A percentile compares a stretch with the other conserved stretches of the same genome.
Evolutionary conservation across 306 rosid species (phyloP).

Genomic region (Neltuma alba): DNA sequence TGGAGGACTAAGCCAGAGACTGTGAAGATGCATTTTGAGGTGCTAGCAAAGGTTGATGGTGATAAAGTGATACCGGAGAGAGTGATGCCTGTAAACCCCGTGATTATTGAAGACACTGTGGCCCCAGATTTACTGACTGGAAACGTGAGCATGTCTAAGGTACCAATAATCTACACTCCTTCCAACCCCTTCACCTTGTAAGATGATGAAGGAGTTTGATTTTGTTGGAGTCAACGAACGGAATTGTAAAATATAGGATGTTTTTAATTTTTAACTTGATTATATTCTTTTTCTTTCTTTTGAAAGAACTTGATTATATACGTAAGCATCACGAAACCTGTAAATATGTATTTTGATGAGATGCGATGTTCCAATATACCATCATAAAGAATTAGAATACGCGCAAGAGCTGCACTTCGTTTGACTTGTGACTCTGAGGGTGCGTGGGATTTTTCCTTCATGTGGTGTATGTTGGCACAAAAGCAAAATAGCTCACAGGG

Average conservation of each 20-base stretch:
- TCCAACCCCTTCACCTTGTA: conserved; percentile 59
- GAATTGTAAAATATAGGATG: conserved; percentile 36
- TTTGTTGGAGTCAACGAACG: conserved; percentile 6
- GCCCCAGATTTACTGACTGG: conserved; percentile 42
- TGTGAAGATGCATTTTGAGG: conserved; percentile 78
- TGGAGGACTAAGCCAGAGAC: conserved; percentile 91
- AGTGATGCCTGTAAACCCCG: conserved; percentile 62
- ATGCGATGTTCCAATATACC: too few species aligned
- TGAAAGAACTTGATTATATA: not conserved
- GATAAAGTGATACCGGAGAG: conserved; percentile 81
- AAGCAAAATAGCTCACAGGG: not conserved
- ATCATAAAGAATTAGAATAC: not conserved
- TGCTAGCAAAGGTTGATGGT: conserved; percentile 87
- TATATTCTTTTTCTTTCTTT: not conserved
- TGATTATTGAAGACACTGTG: conserved; percentile 56
- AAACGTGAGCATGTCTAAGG: conserved; percentile 63
- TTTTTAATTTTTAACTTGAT: not conserved
- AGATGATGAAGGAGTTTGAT: conserved; percentile 3
- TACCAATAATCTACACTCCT: conserved; percentile 59
- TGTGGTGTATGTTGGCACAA: not conserved
- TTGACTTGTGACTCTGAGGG: not conserved
- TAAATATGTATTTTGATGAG: conserved; percentile 15
- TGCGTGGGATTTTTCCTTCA: not conserved
- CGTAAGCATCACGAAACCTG: conserved; percentile 27
- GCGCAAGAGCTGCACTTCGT: not conserved